Evolutionary conservation across 2,329 filamentous ascomycete genomes (phyloP), one percentile per base, ranked within the genome.

Genomic region (Hypomyces rosellus): DNA sequence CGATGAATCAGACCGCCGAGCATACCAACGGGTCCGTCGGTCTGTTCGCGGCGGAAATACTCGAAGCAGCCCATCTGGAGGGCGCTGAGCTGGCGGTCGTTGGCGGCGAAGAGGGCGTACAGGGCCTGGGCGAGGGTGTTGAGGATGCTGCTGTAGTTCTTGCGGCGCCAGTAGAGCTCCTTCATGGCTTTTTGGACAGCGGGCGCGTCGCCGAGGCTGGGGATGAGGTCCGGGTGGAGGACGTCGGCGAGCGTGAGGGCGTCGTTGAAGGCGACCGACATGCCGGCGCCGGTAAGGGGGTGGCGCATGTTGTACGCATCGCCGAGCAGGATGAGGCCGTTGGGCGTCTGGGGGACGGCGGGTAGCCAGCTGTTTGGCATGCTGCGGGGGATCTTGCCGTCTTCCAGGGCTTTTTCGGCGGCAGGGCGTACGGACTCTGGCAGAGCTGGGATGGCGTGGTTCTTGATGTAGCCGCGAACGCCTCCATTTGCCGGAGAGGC

Each of bases 241-340:
- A 96, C 74, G 8, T 85, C 78, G 1, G 86, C 75, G 22, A 99
- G 77, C 1, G 95, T 70, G 11, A 93, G 78, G 1, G 88, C 91
- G 64, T 99, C 93, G 71, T 92, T 95, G 69, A 99, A 87, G 1
- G 89, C 93, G 2, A 97, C 93, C 0, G 92, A 97, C 93, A 99
- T 99, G 60, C 93, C 93, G 57, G 93, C 93, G 48, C 93, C 93
- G 0, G 93, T 99, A 12, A 99, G 78, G 2, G 93, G 93, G 70
- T 99, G 93, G n/a, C 93, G 88, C 93, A 99, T 99, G 74, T 99
- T 99, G 78, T 95, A 85, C 13, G 93, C 92, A 66, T 99, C 93
- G 52, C 93, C 93, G 8, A 97, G 78, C 34, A 99, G 74, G 45
- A 96, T 77, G 53, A 96, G 79, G 63, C 88, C 86, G 42, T 69